A percentile compares a stretch with the other conserved stretches of the same genome.
phyloP scores from a whole-genome alignment of 768 basidiomycete species.

The Roridomyces roridus region DNA sequence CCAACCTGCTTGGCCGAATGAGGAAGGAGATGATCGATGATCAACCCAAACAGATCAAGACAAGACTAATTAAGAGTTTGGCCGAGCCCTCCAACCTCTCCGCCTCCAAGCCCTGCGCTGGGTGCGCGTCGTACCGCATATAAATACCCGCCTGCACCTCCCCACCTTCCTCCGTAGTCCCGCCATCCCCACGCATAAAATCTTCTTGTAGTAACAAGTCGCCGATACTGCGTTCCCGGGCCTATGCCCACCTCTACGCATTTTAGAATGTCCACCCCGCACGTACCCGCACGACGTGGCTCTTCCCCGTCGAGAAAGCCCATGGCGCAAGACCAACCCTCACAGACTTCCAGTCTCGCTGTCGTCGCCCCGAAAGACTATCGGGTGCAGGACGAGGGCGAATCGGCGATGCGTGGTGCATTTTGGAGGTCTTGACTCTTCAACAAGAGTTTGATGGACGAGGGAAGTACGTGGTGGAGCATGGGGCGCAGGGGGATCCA shows the following conservation, averaged over 20 bases:
- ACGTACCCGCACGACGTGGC: slow-evolving; percentile 35
- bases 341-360: slow-evolving; percentile 35
- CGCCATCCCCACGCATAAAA: slow-evolving; percentile 39
- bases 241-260: slow-evolving; percentile 7
- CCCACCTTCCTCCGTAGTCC: slow-evolving; percentile 25
- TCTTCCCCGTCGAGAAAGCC: slow-evolving; percentile 42
- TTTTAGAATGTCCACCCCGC: slow-evolving; percentile 21
- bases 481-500: slow-evolving; percentile 34
- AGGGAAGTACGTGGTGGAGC: slow-evolving; percentile 29
- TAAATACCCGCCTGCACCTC: slow-evolving; percentile 40
- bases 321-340: slow-evolving; percentile 35
- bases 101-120: slow-evolving; percentile 39
- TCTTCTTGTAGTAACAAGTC: slow-evolving; percentile 47
- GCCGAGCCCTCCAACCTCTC: slow-evolving; percentile 43
- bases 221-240: slow-evolving; percentile 40
- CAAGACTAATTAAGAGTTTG: no score
- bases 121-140: slow-evolving; percentile 34
- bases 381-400: slow-evolving; percentile 2
- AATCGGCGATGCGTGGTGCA: no score
- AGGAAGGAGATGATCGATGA: no score
- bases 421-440: slow-evolving; percentile 47
- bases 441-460: slow-evolving; percentile 37
- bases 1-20: no score
- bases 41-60: no score
- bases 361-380: slow-evolving; percentile 17